Evolutionary conservation across 2,329 filamentous ascomycete genomes (phyloP), one percentile per base, ranked within the genome.

Genomic region (Aaosphaeria arxii): DNA sequence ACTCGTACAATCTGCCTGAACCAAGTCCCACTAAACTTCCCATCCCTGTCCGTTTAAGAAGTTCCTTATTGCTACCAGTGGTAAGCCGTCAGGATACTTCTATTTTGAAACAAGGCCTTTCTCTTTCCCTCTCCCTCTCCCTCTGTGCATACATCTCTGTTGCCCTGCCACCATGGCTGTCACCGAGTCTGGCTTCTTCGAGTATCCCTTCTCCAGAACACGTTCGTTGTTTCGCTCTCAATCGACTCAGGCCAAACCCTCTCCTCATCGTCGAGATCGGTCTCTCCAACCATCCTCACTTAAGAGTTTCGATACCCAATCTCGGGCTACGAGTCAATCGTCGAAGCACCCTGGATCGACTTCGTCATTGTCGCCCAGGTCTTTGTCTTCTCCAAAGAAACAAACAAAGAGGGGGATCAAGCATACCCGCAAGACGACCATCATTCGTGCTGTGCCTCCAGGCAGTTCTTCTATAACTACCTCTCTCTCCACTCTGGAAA

Each of bases 271-370:
- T 32, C 33, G 33, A 24, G 17, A 24, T 24, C 79, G 79, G 46
- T 86, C 66, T 17, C 77, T 76, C 67, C 88, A 85, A 48, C 86
- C 81, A 59, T 86, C 77, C 48, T 88, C 76, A 43, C 53, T 49
- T 33, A 49, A 47, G 46, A 54, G 42, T 32, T 43, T 56, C 32
- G 40, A 53, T 9, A 47, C 51, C 40, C 33, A 48, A n/a, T 38
- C 46, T 13, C 40, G 47, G 42, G 44, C 48, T 40, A 39, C 38
- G 45, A 42, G 47, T 31, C 35, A 43, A 29, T 30, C 35, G 33
- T 43, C 33, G 41, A 9, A 41, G 39, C 9, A 49, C 52, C 46
- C n/a, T 45, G 29, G 46, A 28, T 44, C 17, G 30, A 6, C 30
- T 43, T 30, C 47, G 49, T 11, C 17, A 24, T 24, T 24, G 17